Percentiles rank a stretch among this genome's conserved stretches.
phyloP scores from a whole-genome alignment of 2,329 filamentous ascomycete genomes.

The Xylariales sp. region DNA sequence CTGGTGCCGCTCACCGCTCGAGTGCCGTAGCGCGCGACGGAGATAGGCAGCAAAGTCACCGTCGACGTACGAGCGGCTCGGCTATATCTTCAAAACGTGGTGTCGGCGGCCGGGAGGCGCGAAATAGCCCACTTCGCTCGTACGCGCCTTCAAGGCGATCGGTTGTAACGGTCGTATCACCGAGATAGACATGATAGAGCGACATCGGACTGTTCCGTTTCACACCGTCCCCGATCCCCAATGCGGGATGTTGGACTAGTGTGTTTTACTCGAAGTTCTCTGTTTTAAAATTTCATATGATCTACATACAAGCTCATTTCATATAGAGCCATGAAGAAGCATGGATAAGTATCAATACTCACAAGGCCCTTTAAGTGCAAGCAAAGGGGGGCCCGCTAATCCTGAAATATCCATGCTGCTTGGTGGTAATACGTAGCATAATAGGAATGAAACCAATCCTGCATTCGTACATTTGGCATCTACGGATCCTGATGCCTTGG shows the following conservation, averaged over 20 bases:
- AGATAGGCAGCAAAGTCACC: conserved; percentile 21
- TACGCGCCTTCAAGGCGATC: background rate
- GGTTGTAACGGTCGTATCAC: background rate
- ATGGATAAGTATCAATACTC: background rate
- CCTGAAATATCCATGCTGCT: too few relatives aligned
- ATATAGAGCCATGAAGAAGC: too few relatives aligned
- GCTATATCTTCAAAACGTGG: conserved; percentile 25
- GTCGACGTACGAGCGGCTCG: conserved; percentile 10
- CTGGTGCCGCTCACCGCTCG: conserved; percentile 14
- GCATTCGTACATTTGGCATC: too few relatives aligned
- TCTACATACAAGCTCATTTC: background rate
- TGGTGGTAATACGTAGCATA: too few relatives aligned
- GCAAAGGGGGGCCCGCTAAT: too few relatives aligned
- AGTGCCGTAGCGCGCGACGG: conserved; percentile 20
- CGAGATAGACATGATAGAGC: conserved; percentile 21
- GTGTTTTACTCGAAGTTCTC: too few relatives aligned
- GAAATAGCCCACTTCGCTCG: background rate
- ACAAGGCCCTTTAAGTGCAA: too few relatives aligned
- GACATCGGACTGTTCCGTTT: conserved; percentile 23
- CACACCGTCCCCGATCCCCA: background rate
- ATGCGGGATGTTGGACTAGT: too few relatives aligned
- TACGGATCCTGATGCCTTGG: too few relatives aligned
- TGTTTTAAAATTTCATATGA: background rate
- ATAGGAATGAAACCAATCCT: background rate
- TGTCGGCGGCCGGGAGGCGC: conserved; percentile 3